These are phyloP conservation scores for Clausena lansium DNA, from an alignment of 345 rosid genomes.

Conservation along the genomic window DNA sequence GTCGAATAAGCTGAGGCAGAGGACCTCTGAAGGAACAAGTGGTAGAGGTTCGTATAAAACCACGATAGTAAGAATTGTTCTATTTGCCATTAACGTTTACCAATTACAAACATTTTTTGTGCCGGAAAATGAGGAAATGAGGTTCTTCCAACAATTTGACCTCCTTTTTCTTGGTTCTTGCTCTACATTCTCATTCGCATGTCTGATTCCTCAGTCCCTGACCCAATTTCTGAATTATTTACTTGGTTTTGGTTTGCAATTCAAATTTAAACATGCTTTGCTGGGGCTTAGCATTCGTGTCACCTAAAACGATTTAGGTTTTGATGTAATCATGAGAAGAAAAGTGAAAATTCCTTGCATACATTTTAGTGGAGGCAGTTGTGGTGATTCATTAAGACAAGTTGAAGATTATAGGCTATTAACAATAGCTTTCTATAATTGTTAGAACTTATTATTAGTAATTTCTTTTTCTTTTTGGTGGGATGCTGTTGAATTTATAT, in stretches of 20 bases:
- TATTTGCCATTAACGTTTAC: conserved; percentile 10
- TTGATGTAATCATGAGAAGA: background rate
- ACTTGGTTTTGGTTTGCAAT: background rate
- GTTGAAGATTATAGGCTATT: background rate
- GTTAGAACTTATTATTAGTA: background rate
- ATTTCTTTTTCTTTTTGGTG: no score
- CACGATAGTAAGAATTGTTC: conserved; percentile 21
- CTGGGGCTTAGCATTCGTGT: background rate
- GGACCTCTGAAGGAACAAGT: conserved; percentile 8
- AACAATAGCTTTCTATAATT: background rate
- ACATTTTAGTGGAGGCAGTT: background rate
- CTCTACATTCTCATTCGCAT: background rate
- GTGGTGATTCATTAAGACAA: background rate
- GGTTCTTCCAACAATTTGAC: background rate
- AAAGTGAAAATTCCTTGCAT: background rate
- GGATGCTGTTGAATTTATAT: background rate
- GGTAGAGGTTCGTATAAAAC: conserved; percentile 20
- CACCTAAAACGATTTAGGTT: background rate
- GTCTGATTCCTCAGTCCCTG: background rate
- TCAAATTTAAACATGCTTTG: background rate
- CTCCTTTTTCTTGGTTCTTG: conserved; percentile 11
- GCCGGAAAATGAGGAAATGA: conserved; percentile 3
- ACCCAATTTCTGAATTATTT: background rate
- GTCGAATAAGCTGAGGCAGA: conserved; percentile 47
- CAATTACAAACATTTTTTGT: conserved; percentile 14